These are phyloP conservation scores for Mimosa pudica DNA, from an alignment of 306 rosid species.

Conservation along the genomic window DNA sequence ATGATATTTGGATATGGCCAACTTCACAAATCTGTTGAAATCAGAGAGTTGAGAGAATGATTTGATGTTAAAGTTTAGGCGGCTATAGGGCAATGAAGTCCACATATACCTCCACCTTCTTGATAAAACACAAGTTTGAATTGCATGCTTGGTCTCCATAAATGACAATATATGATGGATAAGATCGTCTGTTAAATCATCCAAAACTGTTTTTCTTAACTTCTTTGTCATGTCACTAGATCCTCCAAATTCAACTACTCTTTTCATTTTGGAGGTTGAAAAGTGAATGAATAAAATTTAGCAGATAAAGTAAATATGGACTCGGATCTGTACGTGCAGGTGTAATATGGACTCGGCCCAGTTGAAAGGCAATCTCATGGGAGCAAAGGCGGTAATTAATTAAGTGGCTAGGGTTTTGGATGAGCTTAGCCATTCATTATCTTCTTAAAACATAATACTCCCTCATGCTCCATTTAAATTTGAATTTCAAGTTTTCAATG, in stretches of 20 bases:
- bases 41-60: constrained; percentile 45
- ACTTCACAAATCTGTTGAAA: constrained; percentile 45
- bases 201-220: constrained; percentile 6
- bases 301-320: no score
- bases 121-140: constrained; percentile 30
- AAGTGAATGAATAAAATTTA: no score
- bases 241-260: constrained; percentile 15
- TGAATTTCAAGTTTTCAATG: no score
- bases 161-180: constrained; percentile 11
- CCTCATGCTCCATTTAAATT: no score
- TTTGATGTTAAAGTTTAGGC: constrained; percentile 45
- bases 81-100: constrained; percentile 36
- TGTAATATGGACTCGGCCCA: no score
- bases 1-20: constrained; percentile 44
- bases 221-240: constrained; percentile 38
- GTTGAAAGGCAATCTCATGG: no score
- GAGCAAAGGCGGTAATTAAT: no score
- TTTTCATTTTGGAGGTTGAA: background rate
- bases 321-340: no score
- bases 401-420: no score
- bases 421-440: no score
- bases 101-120: constrained; percentile 44
- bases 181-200: constrained; percentile 40
- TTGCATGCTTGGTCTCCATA: constrained; percentile 51
- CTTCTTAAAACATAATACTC: no score